phyloP scores from a whole-genome alignment of 352 stramenopile species.

The Phytophthora foliorum region DNA sequence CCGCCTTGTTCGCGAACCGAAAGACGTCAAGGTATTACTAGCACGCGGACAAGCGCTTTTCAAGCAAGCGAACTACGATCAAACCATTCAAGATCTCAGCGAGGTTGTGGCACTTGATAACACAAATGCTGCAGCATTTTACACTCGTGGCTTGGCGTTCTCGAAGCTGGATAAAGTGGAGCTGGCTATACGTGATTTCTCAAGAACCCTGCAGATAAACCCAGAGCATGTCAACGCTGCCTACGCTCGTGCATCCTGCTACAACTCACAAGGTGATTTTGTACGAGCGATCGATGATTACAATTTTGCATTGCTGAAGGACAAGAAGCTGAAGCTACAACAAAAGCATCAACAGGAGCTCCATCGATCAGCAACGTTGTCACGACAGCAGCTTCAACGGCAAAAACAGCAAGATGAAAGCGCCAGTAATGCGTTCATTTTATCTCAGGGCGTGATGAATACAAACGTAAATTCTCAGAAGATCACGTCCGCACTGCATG shows the following conservation, averaged over 20 bases:
- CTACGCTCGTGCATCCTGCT: slow-evolving; percentile 88
- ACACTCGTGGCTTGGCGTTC: slow-evolving; percentile 79
- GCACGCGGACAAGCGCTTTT: slow-evolving; percentile 82
- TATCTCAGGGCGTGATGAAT: slow-evolving; percentile 24
- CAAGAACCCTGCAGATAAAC: slow-evolving; percentile 75
- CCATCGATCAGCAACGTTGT: slow-evolving; percentile 33
- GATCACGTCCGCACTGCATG: not conserved
- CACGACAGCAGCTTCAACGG: slow-evolving; percentile 32
- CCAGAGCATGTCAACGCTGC: slow-evolving; percentile 90
- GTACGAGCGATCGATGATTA: slow-evolving; percentile 91
- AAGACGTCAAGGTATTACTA: slow-evolving; percentile 73
- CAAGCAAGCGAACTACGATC: slow-evolving; percentile 71
- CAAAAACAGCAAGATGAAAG: slow-evolving; percentile 42
- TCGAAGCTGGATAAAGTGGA: slow-evolving; percentile 79
- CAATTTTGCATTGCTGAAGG: slow-evolving; percentile 87
- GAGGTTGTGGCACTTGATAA: slow-evolving; percentile 57
- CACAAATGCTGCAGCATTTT: slow-evolving; percentile 61
- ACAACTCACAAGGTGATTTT: slow-evolving; percentile 90
- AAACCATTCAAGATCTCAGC: slow-evolving; percentile 69
- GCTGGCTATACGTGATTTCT: slow-evolving; percentile 85
- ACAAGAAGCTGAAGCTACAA: slow-evolving; percentile 68
- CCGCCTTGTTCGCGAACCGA: slow-evolving; percentile 69
- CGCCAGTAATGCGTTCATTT: slow-evolving; percentile 19
- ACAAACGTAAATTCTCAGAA: slow-evolving; percentile 1
- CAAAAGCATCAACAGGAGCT: slow-evolving; percentile 44